These are phyloP conservation scores for Epichloe sylvatica DNA, from an alignment of 2,329 filamentous ascomycete species.

Conservation along the genomic window DNA sequence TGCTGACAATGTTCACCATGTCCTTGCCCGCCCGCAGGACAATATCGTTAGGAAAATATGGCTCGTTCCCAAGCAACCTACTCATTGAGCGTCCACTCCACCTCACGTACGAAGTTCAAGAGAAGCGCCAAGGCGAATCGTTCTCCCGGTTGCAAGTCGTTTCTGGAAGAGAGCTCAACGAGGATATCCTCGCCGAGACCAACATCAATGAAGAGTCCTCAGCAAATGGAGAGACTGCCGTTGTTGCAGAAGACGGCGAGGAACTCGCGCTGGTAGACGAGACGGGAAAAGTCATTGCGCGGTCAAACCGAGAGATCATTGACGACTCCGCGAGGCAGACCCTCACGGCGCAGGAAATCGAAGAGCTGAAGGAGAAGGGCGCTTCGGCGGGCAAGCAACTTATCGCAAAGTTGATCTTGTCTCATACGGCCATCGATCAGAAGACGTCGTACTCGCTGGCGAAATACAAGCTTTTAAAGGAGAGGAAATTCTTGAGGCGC, in stretches of 20 bases:
- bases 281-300: slow-evolving; percentile 32
- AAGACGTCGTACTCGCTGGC: slow-evolving; percentile 89
- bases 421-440: slow-evolving; percentile 78
- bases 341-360: slow-evolving; percentile 61
- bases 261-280: slow-evolving; percentile 31
- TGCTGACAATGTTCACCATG: slow-evolving; percentile 12
- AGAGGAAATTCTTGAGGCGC: slow-evolving; percentile 79
- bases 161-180: slow-evolving; percentile 67
- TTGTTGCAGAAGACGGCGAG: slow-evolving; percentile 23
- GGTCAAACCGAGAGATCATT: slow-evolving; percentile 44
- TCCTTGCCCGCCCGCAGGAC: slow-evolving; percentile 39
- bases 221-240: slow-evolving; percentile 29
- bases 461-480: slow-evolving; percentile 91
- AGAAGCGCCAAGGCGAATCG: slow-evolving; percentile 49
- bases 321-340: slow-evolving; percentile 57
- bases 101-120: slow-evolving; percentile 78
- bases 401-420: slow-evolving; percentile 82
- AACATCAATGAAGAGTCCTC: slow-evolving; percentile 20
- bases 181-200: slow-evolving; percentile 50
- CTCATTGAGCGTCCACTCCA: slow-evolving; percentile 85
- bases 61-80: slow-evolving; percentile 76
- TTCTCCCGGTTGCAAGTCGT: slow-evolving; percentile 65
- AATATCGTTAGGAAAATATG: slow-evolving; percentile 85
- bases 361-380: slow-evolving; percentile 59
- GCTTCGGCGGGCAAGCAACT: slow-evolving; percentile 73